A percentile compares a stretch with the other conserved stretches of the same genome.
Conservation (phyloP, 192 early-diverging fungal species). For the Linnemannia elongata region DNA sequence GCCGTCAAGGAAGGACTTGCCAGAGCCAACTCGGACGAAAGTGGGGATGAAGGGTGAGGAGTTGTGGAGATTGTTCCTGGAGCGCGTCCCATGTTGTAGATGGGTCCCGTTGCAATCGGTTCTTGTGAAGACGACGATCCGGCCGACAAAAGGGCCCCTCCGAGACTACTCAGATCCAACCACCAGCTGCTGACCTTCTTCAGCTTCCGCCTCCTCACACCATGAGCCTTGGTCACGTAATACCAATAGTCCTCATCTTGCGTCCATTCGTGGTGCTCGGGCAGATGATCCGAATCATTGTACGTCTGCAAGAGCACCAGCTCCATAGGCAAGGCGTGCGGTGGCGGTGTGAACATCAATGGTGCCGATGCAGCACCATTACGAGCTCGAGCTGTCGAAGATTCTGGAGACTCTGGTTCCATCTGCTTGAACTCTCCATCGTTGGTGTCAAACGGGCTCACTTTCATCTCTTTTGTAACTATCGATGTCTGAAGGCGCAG, state of each 20-base stretch:
- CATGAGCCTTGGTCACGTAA: constrained; percentile 54
- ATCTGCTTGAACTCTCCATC: constrained; percentile 32
- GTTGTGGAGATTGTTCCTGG: constrained; percentile 14
- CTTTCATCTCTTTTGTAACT: constrained; percentile 15
- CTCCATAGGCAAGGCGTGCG: constrained; percentile 51
- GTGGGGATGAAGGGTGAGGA: constrained; percentile 24
- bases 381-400: background rate
- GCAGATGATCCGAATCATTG: constrained; percentile 54
- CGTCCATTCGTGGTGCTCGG: constrained; percentile 55
- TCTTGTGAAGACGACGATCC: constrained; percentile 30
- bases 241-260: constrained; percentile 53
- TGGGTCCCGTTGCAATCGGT: constrained; percentile 45
- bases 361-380: constrained; percentile 10
- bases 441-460: constrained; percentile 40
- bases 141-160: constrained; percentile 15
- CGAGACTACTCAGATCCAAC: constrained; percentile 46
- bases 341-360: constrained; percentile 35
- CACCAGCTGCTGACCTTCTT: constrained; percentile 58
- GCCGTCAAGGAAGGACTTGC: background rate
- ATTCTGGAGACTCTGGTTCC: constrained; percentile 13
- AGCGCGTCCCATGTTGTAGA: constrained; percentile 44
- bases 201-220: constrained; percentile 47
- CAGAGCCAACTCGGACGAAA: constrained; percentile 38
- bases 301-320: constrained; percentile 51
- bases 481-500: background rate